Evolutionary conservation across 1,139 yeast genomes (phyloP).

Genomic region (Suhomyces bribrorum): DNA sequence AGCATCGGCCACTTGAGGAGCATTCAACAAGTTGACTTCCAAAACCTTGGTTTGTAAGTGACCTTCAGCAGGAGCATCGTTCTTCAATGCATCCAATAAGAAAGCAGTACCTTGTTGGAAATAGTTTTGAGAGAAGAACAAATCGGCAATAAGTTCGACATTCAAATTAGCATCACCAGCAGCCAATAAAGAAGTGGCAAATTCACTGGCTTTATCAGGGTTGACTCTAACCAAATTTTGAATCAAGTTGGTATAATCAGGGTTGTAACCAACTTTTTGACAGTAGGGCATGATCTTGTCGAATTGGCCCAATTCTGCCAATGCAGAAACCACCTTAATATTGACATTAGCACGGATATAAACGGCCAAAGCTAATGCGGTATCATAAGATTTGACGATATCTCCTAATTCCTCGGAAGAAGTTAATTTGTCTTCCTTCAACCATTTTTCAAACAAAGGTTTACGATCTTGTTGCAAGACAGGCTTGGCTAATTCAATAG

Average conservation of each 20-base stretch:
- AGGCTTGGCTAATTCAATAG: constrained; percentile 93
- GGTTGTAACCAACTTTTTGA: constrained; percentile 82
- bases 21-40: constrained; percentile 90
- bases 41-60: constrained; percentile 92
- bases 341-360: constrained; percentile 84
- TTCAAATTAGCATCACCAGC: constrained; percentile 66
- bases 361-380: constrained; percentile 85
- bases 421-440: constrained; percentile 90
- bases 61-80: constrained; percentile 92
- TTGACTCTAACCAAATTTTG: constrained; percentile 89
- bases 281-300: constrained; percentile 95
- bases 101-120: constrained; percentile 99
- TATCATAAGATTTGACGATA: constrained; percentile 83
- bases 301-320: constrained; percentile 95
- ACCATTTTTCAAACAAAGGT: constrained; percentile 93
- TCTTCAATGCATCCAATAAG: constrained; percentile 91
- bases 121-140: constrained; percentile 90
- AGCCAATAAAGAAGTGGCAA: constrained; percentile 82
- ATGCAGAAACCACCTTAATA: constrained; percentile 84
- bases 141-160: constrained; percentile 85
- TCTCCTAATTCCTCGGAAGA: constrained; percentile 97
- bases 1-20: constrained; percentile 99
- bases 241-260: constrained; percentile 86
- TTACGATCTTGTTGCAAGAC: constrained; percentile 95
- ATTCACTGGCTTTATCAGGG: constrained; percentile 98